Evolutionary conservation across 2,329 filamentous ascomycete species (phyloP), one percentile per base, ranked within the genome.

Genomic region (Aspergillus unguis): DNA sequence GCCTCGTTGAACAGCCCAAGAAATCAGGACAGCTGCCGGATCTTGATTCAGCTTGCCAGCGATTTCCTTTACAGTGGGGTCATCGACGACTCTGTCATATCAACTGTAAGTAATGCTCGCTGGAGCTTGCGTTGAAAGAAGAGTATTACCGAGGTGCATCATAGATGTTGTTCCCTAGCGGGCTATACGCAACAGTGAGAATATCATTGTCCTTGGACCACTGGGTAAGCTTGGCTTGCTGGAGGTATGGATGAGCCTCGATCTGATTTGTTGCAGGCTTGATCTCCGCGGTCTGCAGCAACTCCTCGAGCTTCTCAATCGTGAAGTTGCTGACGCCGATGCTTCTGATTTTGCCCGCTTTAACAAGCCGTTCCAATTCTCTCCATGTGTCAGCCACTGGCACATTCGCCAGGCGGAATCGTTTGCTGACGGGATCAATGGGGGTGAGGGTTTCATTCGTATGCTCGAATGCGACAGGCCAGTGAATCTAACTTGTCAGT

Each of bases 161-260:
- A 31, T 59, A 65, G 38, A 65, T 62, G 40, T 68, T 81, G 65
- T 80, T 80, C 6, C 77, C 83, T 4, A 85, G 75, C 0, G 84
- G 83, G 52, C 80, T 84, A 66, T 86, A 86, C 1, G 83, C 83
- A 58, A 81, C 77, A 25, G 84, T 68, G 29, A 81, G 71, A 55
- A 86, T 65, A 17, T 64, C 59, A 62, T 84, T 78, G 35, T 73
- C 68, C 37, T 78, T 71, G 67, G 78, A 79, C 63, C 76, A 82
- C 8, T 75, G 68, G 2, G 82, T 63, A 6, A 87, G 71, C 4
- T 76, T 70, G 0, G 72, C 69, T 59, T 83, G 84, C 60, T 85
- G 83, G 2, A 87, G 73, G 65, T 85, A 86, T 0, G 84, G 83
- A 64, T 87, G 83, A 40, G 82, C 81, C 64, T 87, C 84, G 58